Evolutionary conservation across 352 stramenopile species (phyloP), one percentile per base, ranked within the genome.

Genomic region (Pythium oligandrum): DNA sequence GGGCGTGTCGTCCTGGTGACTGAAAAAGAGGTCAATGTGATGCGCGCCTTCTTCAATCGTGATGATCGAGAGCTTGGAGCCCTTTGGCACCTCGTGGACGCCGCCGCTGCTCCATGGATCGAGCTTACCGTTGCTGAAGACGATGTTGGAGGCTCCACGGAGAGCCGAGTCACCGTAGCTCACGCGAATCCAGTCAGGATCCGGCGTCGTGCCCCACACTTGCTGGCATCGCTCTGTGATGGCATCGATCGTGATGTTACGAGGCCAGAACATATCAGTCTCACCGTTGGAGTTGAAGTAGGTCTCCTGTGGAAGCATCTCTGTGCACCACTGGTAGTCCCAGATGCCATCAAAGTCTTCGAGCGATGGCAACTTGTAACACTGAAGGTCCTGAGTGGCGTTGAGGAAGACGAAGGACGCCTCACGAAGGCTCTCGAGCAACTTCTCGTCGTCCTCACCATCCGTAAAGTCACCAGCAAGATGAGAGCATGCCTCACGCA

Each of bases 21-120:
- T 91, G 70, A 97, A 98, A 74, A 98, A 97, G 3, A 98, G 71
- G 56, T 98, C 90, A 44, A 97, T 57, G 61, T 97, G 90, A 57
- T 97, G 88, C 4, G 84, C 88, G 10, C 85, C 88, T 32, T 94
- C 77, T 5, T 75, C 68, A 37, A 96, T 91, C 33, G 64, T 58
- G 37, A 93, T 66, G 37, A 97, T 63, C 30, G 63, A 73, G 44
- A 88, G 65, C 48, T 80, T 85, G 36, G 78, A 68, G 46, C 68
- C 66, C 17, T 73, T 61, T 1, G 78, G 78, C 17, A 75, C 63
- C 4, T 73, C 50, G 32, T 81, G 75, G 11, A 98, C 89, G 12
- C 93, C 94, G 4, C 78, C 92, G 37, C 82, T 83, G 61, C 73
- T 88, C 95, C 95, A 98, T 4, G 95, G 95, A 57, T 98, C 95